phyloP scores from a whole-genome alignment of 106 monocot species.

The Dioscorea alata region DNA sequence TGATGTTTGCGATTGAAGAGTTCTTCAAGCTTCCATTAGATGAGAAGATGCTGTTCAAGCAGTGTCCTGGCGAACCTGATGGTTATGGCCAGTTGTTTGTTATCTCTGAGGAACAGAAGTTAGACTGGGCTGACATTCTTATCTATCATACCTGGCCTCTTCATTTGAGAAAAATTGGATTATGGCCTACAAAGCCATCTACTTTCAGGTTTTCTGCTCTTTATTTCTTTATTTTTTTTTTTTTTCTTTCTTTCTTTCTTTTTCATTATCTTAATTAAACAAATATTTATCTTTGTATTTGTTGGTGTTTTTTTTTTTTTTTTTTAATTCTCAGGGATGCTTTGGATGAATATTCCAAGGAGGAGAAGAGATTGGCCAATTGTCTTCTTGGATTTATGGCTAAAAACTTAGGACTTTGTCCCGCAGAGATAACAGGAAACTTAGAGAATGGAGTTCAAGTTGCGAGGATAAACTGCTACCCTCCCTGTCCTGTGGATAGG shows the following conservation, averaged over 20 bases:
- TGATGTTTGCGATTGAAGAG: not conserved
- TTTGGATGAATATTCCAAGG: not conserved
- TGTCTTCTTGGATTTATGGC: not conserved
- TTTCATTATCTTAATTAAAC: too few relatives aligned
- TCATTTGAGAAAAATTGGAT: not conserved
- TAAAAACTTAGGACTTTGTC: not conserved
- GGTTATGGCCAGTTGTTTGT: slow-evolving; percentile 9
- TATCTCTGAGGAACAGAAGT: slow-evolving; percentile 1
- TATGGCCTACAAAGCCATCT: slow-evolving; percentile 4
- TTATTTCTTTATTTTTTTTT: too few relatives aligned
- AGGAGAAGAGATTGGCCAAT: not conserved
- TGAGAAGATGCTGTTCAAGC: not conserved
- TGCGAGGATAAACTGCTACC: not conserved
- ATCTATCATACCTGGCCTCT: not conserved
- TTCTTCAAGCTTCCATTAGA: slow-evolving; percentile 7
- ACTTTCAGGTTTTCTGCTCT: not conserved
- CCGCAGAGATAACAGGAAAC: not conserved
- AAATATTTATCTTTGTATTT: too few relatives aligned
- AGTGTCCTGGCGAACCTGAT: not conserved
- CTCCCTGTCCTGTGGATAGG: not conserved
- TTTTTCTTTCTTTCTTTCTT: too few relatives aligned
- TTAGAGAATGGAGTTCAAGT: not conserved
- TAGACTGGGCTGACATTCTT: slow-evolving; percentile 4
- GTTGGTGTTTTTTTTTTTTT: too few relatives aligned
- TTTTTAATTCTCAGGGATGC: too few relatives aligned